Base-by-base conservation (phyloP, 2,329 filamentous ascomycete species). In the Fusarium sulawesiense region DNA sequence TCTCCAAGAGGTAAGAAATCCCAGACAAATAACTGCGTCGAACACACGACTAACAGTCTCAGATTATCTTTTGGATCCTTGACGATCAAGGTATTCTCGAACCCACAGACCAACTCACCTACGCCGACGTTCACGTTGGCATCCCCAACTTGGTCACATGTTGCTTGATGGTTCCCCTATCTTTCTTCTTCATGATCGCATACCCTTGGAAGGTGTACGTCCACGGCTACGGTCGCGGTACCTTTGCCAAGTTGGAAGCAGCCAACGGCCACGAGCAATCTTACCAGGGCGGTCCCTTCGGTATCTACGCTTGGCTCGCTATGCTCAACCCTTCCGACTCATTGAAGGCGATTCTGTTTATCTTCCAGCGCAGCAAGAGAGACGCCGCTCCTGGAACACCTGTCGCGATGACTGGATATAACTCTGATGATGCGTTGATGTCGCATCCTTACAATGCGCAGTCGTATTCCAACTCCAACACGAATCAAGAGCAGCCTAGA, bases 141-240 rank as follows among this genome's bases (percentile, higher is more conserved):
- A 71, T 74, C 1, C 72, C 72, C 25, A 73, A 70, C 25, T 44
- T 74, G 1, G 50, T 74, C 18, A 59, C 60, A 3, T 74, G 72
- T 23, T 48, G 70, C 3, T 58, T 71, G 20, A 71, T 71, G 72
- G 64, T 74, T 16, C 72, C 72, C 2, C 8, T 74, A 7, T 50
- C 72, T 0, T 34, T 74, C 0, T 67, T 73, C 48, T 74, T 74
- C n/a, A 46, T 54, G 11, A 64, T 44, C 4, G 72, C 67, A 3
- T 74, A 70, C 27, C 62, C 72, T 13, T 73, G 72, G 72, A 57
- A 56, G n/a, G 60, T 68, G 3, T 74, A 73, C 11, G 56, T 32
- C 23, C 30, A 63, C 18, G 45, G 34, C 1, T 25, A 68, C n/a
- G 54, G 67, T 11, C 57, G 49, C 0, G 67, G 59, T 14, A 56